These are phyloP conservation scores for Paecilomyces fulvus DNA, from an alignment of 2,329 filamentous ascomycete species.

Conservation along the genomic window DNA sequence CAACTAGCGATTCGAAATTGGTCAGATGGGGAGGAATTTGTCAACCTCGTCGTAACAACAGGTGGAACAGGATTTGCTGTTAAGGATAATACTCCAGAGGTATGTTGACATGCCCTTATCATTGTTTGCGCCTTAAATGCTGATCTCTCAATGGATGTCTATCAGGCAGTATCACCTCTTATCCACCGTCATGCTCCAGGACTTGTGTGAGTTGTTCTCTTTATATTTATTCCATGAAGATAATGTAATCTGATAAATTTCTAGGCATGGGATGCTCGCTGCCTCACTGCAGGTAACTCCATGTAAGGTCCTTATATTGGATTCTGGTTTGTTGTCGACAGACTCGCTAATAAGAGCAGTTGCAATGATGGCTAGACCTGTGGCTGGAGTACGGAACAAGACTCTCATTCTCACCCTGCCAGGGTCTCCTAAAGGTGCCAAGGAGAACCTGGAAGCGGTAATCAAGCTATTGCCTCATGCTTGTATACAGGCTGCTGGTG, in stretches of 20 bases:
- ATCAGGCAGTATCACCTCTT: conserved; percentile 65
- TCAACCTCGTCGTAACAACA: conserved; percentile 76
- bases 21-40: conserved; percentile 56
- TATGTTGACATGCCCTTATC: conserved; percentile 29
- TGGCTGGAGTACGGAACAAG: conserved; percentile 75
- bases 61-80: conserved; percentile 89
- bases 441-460: conserved; percentile 82
- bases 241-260: conserved; percentile 13
- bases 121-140: conserved; percentile 6
- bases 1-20: conserved; percentile 64
- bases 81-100: conserved; percentile 82
- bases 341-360: conserved; percentile 47
- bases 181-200: conserved; percentile 82
- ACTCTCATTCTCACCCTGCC: conserved; percentile 82
- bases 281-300: conserved; percentile 78
- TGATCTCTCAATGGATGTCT: conserved; percentile 12
- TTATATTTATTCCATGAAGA: conserved; percentile 1
- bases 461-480: conserved; percentile 90
- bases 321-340: neutral
- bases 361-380: conserved; percentile 91
- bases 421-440: conserved; percentile 89
- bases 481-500: conserved; percentile 79
- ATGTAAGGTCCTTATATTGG: conserved; percentile 57
- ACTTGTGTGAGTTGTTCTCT: conserved; percentile 53
- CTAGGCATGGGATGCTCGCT: conserved; percentile 81